These are phyloP conservation scores for Torulaspora indica DNA, from an alignment of 805 yeast genomes.

Conservation along the genomic window DNA sequence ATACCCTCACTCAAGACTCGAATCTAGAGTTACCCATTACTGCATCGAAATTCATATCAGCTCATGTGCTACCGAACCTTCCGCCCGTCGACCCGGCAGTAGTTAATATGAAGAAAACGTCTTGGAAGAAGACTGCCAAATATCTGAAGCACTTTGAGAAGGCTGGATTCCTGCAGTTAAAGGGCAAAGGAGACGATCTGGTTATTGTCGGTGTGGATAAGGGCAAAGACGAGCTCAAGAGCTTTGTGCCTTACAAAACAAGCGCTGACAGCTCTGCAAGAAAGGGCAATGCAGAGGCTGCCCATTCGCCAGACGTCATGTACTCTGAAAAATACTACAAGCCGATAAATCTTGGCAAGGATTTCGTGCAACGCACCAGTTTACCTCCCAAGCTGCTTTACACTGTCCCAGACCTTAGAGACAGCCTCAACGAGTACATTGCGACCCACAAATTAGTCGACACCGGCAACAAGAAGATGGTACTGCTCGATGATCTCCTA, in stretches of 20 bases:
- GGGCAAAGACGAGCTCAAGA: constrained; percentile 45
- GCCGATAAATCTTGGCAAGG: constrained; percentile 48
- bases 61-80: constrained; percentile 63
- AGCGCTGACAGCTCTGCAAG: constrained; percentile 22
- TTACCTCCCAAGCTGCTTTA: constrained; percentile 42
- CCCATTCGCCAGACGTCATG: constrained; percentile 26
- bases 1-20: constrained; percentile 53
- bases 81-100: constrained; percentile 55
- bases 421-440: constrained; percentile 53
- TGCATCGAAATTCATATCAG: constrained; percentile 72
- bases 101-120: constrained; percentile 67
- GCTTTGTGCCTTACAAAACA: constrained; percentile 61
- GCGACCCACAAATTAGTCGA: constrained; percentile 47
- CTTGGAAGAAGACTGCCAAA: constrained; percentile 87
- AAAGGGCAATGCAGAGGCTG: constrained; percentile 11
- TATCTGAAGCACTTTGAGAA: constrained; percentile 85
- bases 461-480: constrained; percentile 47
- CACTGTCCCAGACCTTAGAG: constrained; percentile 51
- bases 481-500: constrained; percentile 54
- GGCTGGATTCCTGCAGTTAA: constrained; percentile 56
- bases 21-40: constrained; percentile 59
- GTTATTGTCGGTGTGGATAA: constrained; percentile 50
- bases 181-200: constrained; percentile 83
- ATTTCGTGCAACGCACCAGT: constrained; percentile 44
- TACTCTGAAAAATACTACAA: constrained; percentile 46